A percentile compares a stretch with the other conserved stretches of the same genome.
These are phyloP conservation scores for Orbilia javanica DNA, from an alignment of 2,329 filamentous ascomycete species.

Conservation along the genomic window DNA sequence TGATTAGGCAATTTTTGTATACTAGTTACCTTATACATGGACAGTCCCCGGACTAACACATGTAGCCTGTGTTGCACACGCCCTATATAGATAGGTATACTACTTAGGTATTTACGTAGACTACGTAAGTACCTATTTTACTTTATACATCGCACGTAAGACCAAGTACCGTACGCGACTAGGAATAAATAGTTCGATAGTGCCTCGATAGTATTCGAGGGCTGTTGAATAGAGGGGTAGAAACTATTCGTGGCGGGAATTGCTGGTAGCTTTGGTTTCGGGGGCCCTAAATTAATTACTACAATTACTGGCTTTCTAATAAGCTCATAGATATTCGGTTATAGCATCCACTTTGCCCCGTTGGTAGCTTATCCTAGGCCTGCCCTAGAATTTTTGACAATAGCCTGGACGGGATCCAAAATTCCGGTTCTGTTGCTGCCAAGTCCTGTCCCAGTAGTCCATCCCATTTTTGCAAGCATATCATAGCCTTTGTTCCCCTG, in stretches of 20 bases:
- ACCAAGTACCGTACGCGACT: too few relatives aligned
- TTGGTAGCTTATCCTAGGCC: conserved; percentile 74
- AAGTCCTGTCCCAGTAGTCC: conserved; percentile 86
- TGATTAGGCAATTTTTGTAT: conserved; percentile 12
- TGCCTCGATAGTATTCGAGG: too few relatives aligned
- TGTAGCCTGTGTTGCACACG: too few relatives aligned
- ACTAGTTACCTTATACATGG: too few relatives aligned
- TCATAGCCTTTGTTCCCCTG: conserved; percentile 83
- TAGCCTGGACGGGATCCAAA: conserved; percentile 83
- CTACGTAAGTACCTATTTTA: too few relatives aligned
- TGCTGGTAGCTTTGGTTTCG: background rate
- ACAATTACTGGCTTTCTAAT: background rate
- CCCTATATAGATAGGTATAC: too few relatives aligned
- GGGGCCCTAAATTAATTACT: background rate
- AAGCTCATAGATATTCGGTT: background rate
- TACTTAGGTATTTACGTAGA: too few relatives aligned
- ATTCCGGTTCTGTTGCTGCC: conserved; percentile 88
- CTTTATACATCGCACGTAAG: too few relatives aligned
- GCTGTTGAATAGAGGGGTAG: too few relatives aligned
- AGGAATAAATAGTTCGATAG: too few relatives aligned
- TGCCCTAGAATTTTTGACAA: conserved; percentile 87
- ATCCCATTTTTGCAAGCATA: conserved; percentile 98
- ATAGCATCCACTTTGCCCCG: background rate
- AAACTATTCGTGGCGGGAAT: background rate
- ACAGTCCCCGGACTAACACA: too few relatives aligned